Percentiles rank a stretch among this genome's conserved stretches.
These are phyloP conservation scores for Termitomyces eurrhizus DNA, from an alignment of 768 basidiomycete genomes.

Conservation along the genomic window DNA sequence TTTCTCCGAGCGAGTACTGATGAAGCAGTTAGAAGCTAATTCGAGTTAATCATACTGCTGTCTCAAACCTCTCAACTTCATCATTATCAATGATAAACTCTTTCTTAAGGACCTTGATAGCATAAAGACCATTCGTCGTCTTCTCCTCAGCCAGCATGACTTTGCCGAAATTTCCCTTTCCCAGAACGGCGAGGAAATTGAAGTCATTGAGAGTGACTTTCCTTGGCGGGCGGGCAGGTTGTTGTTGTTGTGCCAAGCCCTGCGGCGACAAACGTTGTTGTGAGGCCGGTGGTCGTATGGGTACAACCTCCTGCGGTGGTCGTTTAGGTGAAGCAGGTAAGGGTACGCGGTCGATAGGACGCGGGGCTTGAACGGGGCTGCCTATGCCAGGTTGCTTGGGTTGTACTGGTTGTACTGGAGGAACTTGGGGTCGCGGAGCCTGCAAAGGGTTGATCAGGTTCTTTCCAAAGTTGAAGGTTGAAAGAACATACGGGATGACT, in stretches of 20 bases:
- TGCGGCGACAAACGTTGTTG: conserved; percentile 30
- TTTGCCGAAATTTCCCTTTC: conserved; percentile 99
- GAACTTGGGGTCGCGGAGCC: conserved; percentile 17
- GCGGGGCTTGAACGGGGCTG: conserved; percentile 25
- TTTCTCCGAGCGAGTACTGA: conserved; percentile 96
- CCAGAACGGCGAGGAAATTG: conserved; percentile 97
- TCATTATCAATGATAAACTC: conserved; percentile 99
- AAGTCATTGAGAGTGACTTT: conserved; percentile 98
- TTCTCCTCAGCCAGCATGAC: conserved; percentile 99
- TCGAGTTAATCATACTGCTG: not conserved
- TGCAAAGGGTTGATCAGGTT: not conserved
- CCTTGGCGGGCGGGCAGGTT: conserved; percentile 45
- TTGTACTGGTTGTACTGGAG: conserved; percentile 29
- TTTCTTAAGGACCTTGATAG: conserved; percentile 99
- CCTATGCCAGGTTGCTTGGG: conserved; percentile 32
- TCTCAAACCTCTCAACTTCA: conserved; percentile 89
- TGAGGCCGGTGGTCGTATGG: conserved; percentile 29
- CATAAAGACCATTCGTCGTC: conserved; percentile 80
- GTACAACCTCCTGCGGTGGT: conserved; percentile 25
- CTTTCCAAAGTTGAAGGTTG: not conserved
- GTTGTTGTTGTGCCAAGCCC: conserved; percentile 19
- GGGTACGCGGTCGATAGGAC: conserved; percentile 26
- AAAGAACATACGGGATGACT: conserved; percentile 32
- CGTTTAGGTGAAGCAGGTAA: conserved; percentile 25
- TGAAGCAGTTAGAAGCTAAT: conserved; percentile 11